A percentile compares a stretch with the other conserved stretches of the same genome.
phyloP scores from a whole-genome alignment of 768 basidiomycete species.

The Russula olivacea region DNA sequence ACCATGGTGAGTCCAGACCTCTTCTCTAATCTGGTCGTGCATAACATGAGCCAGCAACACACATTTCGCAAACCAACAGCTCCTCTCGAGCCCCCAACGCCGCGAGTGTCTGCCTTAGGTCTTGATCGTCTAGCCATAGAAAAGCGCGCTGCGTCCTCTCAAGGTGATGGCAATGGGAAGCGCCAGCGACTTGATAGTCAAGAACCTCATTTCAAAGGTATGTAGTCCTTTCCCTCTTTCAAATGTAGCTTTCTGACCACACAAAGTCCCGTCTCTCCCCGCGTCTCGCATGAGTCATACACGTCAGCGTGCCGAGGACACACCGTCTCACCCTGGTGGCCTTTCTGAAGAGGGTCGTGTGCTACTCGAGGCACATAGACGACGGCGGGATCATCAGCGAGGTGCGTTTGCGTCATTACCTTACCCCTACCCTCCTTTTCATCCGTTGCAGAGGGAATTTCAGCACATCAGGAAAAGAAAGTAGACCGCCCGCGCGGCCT shows the following conservation, averaged over 20 bases:
- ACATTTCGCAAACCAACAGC: slow-evolving; percentile 73
- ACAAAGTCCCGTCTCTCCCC: slow-evolving; percentile 76
- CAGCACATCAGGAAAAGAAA: slow-evolving; percentile 49
- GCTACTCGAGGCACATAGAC: slow-evolving; percentile 71
- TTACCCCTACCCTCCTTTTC: neutral
- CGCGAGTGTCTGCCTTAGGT: slow-evolving; percentile 74
- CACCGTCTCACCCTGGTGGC: slow-evolving; percentile 89
- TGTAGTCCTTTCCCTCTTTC: slow-evolving; percentile 19
- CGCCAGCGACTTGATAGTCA: slow-evolving; percentile 52
- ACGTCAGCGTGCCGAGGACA: slow-evolving; percentile 79
- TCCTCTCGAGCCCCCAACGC: slow-evolving; percentile 69
- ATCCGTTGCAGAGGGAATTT: slow-evolving; percentile 57
- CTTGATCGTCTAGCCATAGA: slow-evolving; percentile 85
- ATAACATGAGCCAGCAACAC: slow-evolving; percentile 49
- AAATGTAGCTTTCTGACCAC: neutral
- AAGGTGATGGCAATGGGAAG: slow-evolving; percentile 54
- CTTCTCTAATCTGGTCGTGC: slow-evolving; percentile 4
- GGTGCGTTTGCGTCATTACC: slow-evolving; percentile 36
- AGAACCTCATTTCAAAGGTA: slow-evolving; percentile 85
- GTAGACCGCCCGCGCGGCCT: slow-evolving; percentile 67
- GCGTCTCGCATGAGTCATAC: slow-evolving; percentile 47
- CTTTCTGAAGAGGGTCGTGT: slow-evolving; percentile 69
- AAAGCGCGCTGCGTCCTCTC: slow-evolving; percentile 55
- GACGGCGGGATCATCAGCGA: slow-evolving; percentile 60
- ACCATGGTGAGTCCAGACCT: slow-evolving; percentile 45